These are phyloP conservation scores for Chlorella vulgaris DNA, from an alignment of 139 green algal species.

Conservation along the genomic window DNA sequence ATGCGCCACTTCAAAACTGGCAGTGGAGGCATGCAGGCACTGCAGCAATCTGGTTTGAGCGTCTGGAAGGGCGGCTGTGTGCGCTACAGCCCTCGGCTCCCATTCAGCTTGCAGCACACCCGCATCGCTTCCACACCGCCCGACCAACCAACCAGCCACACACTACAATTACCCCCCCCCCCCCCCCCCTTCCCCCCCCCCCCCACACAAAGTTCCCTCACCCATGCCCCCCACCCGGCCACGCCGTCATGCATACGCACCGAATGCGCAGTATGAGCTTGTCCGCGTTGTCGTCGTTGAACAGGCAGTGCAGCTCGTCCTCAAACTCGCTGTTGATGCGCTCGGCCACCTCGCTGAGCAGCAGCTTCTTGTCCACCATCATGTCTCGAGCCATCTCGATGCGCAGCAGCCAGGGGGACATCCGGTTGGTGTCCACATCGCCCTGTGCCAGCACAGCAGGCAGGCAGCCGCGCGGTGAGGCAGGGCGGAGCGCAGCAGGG, in stretches of 20 bases:
- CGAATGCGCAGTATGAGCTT: constrained; percentile 92
- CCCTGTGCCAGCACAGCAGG: no score
- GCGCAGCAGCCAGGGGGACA: constrained; percentile 96
- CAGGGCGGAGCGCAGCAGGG: background rate
- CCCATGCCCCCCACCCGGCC: background rate
- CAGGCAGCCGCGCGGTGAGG: background rate
- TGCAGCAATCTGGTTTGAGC: no score
- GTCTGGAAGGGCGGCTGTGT: no score
- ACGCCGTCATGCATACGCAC: background rate
- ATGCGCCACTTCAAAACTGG: no score
- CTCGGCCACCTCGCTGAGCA: constrained; percentile 65
- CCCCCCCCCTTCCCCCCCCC: no score
- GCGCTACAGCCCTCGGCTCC: no score
- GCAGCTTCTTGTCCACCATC: constrained; percentile 94
- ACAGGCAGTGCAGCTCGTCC: constrained; percentile 92
- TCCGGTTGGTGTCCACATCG: constrained; percentile 73
- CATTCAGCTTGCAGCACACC: no score
- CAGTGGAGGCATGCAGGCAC: no score
- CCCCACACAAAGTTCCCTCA: no score
- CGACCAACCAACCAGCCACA: background rate
- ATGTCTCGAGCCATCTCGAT: constrained; percentile 74
- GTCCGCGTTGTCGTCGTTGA: constrained; percentile 97
- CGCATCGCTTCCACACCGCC: background rate
- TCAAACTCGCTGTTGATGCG: constrained; percentile 85
- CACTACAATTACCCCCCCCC: no score